Percentiles rank a stretch among this genome's conserved stretches.
These are phyloP conservation scores for Panicum miliaceum DNA, from an alignment of 176 grass and related monocot genomes.

Conservation along the genomic window DNA sequence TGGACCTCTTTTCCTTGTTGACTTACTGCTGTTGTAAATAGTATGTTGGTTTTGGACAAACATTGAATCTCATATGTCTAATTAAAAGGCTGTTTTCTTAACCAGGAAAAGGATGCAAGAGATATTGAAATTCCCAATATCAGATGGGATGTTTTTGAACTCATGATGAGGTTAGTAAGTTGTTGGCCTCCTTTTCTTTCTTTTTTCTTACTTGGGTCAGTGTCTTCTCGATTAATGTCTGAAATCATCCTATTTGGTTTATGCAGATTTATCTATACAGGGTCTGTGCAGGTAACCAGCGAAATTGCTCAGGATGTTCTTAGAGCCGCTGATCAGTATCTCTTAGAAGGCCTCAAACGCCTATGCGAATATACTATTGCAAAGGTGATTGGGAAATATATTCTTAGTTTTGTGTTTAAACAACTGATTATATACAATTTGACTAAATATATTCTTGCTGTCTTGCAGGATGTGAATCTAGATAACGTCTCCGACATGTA, in stretches of 20 bases:
- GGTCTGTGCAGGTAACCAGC: conserved; percentile 77
- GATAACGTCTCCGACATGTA: conserved; percentile 95
- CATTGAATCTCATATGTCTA: conserved; percentile 3
- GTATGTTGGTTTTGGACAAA: conserved; percentile 11
- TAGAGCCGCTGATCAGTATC: conserved; percentile 97
- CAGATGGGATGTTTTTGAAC: conserved; percentile 89
- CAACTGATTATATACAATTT: conserved; percentile 35
- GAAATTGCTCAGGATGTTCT: conserved; percentile 93
- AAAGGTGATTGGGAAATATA: conserved; percentile 61
- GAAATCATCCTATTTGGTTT: conserved; percentile 42
- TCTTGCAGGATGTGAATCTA: conserved; percentile 83
- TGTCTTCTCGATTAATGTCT: conserved; percentile 24
- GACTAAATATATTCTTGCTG: conserved; percentile 12
- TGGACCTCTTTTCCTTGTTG: conserved; percentile 30
- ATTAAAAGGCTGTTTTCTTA: conserved; percentile 38
- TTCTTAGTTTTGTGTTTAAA: conserved; percentile 31
- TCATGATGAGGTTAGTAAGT: conserved; percentile 92
- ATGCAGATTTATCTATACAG: conserved; percentile 98
- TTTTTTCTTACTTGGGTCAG: conserved; percentile 15
- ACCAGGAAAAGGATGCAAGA: conserved; percentile 97
- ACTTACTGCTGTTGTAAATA: neutral
- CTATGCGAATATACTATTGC: conserved; percentile 95
- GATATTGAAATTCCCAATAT: conserved; percentile 99
- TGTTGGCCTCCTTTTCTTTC: neutral
- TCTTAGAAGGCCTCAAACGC: conserved; percentile 97